These are phyloP conservation scores for Selaginella tamariscina DNA, from an alignment of 75 land plant genomes.

Conservation along the genomic window DNA sequence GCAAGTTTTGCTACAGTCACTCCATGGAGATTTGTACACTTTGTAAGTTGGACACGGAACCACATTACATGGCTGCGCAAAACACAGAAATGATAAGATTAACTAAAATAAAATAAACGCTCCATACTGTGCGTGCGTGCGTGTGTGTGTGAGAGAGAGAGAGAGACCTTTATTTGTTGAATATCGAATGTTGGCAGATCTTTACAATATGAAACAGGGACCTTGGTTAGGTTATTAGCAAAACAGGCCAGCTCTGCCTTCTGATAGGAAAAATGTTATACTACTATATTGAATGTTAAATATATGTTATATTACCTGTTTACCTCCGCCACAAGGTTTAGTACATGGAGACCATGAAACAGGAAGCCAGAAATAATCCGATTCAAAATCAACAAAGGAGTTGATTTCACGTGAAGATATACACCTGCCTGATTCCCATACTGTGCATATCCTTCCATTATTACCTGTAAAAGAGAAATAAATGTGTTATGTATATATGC, in stretches of 20 bases:
- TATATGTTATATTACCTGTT: constrained; percentile 4
- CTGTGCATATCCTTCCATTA: background rate
- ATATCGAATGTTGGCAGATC: background rate
- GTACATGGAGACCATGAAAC: background rate
- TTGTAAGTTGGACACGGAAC: background rate
- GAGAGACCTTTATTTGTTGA: background rate
- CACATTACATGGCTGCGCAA: constrained; percentile 6
- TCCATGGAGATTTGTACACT: constrained; percentile 1
- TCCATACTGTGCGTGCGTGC: background rate
- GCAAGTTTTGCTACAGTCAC: constrained; percentile 11
- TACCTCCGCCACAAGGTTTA: background rate
- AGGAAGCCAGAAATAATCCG: background rate
- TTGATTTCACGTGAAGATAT: background rate
- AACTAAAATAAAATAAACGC: background rate
- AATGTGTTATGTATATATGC: no score
- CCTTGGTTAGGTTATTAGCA: background rate
- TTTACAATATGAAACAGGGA: background rate
- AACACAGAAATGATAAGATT: background rate
- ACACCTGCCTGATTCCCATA: background rate
- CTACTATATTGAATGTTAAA: background rate
- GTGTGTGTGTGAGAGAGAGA: background rate
- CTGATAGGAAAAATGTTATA: background rate
- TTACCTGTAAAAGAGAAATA: background rate
- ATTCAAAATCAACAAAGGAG: background rate
- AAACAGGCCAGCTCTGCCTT: background rate